Conservation (phyloP, 176 grass and related monocot genomes). For the Carex littledalei region DNA sequence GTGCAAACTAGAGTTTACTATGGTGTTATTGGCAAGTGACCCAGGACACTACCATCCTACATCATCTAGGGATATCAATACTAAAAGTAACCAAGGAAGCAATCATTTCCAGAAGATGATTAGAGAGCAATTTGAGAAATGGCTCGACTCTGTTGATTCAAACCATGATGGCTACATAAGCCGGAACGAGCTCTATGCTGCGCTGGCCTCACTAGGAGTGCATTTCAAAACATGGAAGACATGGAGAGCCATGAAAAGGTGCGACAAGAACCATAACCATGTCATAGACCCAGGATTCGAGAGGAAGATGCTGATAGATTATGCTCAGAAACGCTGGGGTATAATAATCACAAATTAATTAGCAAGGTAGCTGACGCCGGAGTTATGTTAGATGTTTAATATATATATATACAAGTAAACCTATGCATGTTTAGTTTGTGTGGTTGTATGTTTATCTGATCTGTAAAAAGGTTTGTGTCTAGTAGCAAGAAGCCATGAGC, state of each 20-base stretch:
- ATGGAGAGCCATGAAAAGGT: conserved; percentile 8
- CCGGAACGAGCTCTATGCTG: background rate
- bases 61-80: background rate
- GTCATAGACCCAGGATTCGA: background rate
- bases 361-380: no score
- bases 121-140: conserved; percentile 15
- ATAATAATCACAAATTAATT: no score
- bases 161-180: conserved; percentile 23
- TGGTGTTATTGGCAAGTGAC: background rate
- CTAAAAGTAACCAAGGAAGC: background rate
- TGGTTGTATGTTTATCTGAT: background rate
- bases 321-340: no score
- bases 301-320: no score
- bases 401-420: no score
- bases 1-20: background rate
- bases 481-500: background rate
- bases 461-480: background rate
- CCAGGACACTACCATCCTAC: background rate
- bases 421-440: background rate
- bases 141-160: conserved; percentile 5
- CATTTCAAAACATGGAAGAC: conserved; percentile 22
- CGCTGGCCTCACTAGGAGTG: background rate
- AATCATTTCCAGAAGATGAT: conserved; percentile 16
- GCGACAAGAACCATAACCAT: conserved; percentile 7
- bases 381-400: no score